Conservation (phyloP, 1,139 yeast species). For the Suhomyces guaymorum region DNA sequence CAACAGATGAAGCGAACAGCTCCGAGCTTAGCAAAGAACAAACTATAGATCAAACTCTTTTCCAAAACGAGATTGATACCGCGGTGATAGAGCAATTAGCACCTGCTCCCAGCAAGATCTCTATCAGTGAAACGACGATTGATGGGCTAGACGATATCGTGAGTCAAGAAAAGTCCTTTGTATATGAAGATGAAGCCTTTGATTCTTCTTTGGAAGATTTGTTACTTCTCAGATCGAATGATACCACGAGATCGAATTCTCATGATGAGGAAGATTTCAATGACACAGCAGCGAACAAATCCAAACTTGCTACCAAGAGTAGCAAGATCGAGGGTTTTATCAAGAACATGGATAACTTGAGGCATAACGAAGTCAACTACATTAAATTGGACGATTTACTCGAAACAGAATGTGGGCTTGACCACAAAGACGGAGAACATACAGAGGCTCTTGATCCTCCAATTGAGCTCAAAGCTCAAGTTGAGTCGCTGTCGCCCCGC, state of each 20-base stretch:
- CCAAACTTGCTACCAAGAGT: slow-evolving; percentile 2
- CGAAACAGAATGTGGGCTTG: slow-evolving; percentile 17
- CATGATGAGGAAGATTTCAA: slow-evolving; percentile 16
- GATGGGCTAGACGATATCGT: slow-evolving; percentile 12
- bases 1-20: not conserved
- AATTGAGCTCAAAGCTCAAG: slow-evolving; percentile 2
- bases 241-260: slow-evolving; percentile 22
- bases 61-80: no score
- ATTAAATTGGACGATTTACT: slow-evolving; percentile 16
- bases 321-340: slow-evolving; percentile 22
- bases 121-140: slow-evolving; percentile 11
- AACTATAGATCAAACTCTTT: slow-evolving; percentile 1
- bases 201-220: slow-evolving; percentile 27
- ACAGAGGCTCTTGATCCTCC: slow-evolving; percentile 13
- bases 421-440: slow-evolving; percentile 10
- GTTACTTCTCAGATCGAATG: slow-evolving; percentile 24
- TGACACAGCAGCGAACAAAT: not conserved
- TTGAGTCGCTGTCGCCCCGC: slow-evolving; percentile 4
- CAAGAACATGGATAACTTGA: slow-evolving; percentile 31
- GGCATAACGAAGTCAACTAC: slow-evolving; percentile 33
- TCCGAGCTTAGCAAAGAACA: no score
- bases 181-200: slow-evolving; percentile 22
- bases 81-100: slow-evolving; percentile 7
- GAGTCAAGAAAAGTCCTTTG: slow-evolving; percentile 13
- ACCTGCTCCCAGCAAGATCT: slow-evolving; percentile 2